Base-by-base conservation (phyloP, 495 filamentous ascomycete genomes). In the Saxophila tyrrhenica region DNA sequence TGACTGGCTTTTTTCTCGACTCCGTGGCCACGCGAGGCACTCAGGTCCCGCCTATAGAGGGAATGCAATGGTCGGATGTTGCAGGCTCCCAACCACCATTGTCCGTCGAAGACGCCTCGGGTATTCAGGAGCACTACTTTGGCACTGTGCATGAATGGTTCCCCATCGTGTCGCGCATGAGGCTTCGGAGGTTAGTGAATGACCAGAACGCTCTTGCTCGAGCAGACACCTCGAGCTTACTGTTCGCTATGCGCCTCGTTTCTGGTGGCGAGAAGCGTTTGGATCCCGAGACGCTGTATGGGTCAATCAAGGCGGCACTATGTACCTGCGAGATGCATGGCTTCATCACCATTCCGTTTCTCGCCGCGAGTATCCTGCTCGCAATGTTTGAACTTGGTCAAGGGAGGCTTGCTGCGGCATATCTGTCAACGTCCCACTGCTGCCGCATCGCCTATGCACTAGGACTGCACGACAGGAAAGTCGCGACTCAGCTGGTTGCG, bases 401-500 rank as follows among this genome's bases (percentile, higher is more conserved):
- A 43, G 69, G 64, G 21, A 70, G 75, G n/a, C 74, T 73, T 51
- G 73, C 74, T 5, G 67, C 70, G 2, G 74, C 74, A 22, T 75
- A 68, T 61, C 69, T 77, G 60, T 64, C 3, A 60, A 70, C 17
- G 72, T 64, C 1, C 54, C 55, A 52, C 73, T 8, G 70, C 59
- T 62, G 67, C 17, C 48, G 72, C 25, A 70, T 74, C 58, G 66
- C 59, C 2, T 67, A 74, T 43, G 57, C 75, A 8, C 15, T 44
- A 5, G 41, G 41, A 8, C n/a, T 44, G 41, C 41, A 44, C 17
- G 41, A 44, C 41, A 8, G 41, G 41, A 9, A 17, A 17, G 17
- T 3, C 5, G 41, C 41, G 5, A 44, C 41, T 5, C 41, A 44
- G 19, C 39, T 51, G 3, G 17, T 51, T 47, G 56, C 21, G 10